These are phyloP conservation scores for Saccharomycopsis babjevae DNA, from an alignment of 805 yeast species.

Conservation along the genomic window DNA sequence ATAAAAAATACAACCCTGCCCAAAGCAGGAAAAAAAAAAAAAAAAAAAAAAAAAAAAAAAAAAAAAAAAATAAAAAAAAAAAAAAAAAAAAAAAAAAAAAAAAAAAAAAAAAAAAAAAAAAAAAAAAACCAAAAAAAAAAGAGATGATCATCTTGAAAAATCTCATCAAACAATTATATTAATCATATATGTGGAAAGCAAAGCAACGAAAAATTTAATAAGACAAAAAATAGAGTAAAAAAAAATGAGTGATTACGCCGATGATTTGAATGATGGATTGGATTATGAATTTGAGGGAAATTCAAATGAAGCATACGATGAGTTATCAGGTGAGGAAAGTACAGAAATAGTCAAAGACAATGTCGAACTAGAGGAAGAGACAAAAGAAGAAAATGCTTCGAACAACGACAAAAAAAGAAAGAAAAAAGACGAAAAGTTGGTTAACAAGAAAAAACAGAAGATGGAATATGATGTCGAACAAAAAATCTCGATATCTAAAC, in stretches of 20 bases:
- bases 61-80: too few relatives aligned
- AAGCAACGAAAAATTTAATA: not conserved
- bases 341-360: conserved; percentile 18
- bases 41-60: too few relatives aligned
- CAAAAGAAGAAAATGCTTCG: conserved; percentile 22
- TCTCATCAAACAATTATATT: not conserved
- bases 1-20: not conserved
- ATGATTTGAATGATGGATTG: conserved; percentile 74
- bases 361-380: conserved; percentile 15
- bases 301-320: conserved; percentile 29
- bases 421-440: conserved; percentile 33
- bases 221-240: not conserved
- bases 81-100: too few relatives aligned
- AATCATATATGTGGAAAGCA: not conserved
- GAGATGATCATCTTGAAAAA: not conserved
- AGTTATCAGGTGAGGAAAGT: conserved; percentile 26
- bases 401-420: conserved; percentile 18
- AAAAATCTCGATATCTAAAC: conserved; percentile 45
- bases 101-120: too few relatives aligned
- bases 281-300: conserved; percentile 32
- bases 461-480: conserved; percentile 53
- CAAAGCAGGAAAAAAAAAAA: not conserved
- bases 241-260: conserved; percentile 30
- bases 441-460: conserved; percentile 54
- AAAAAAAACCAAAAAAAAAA: too few relatives aligned